Evolutionary conservation across 2,329 filamentous ascomycete species (phyloP), one percentile per base, ranked within the genome.

Genomic region (Calonectria pteridis): DNA sequence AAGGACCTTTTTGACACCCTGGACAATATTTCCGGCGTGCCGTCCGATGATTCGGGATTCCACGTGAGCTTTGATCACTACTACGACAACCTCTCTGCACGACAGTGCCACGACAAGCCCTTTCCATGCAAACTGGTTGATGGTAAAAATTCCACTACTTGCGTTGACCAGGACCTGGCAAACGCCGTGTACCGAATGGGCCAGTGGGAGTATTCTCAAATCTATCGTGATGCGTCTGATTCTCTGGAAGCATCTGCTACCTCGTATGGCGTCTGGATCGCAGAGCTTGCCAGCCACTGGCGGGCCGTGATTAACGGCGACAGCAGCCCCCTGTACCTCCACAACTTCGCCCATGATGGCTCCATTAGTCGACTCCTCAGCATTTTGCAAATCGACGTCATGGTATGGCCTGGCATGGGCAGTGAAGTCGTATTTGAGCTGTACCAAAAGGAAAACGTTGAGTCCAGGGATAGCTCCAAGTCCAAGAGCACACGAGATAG

Each of bases 331-430:
- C 81, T 88, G 2, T 96, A 95, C 81, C 84, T 91, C 53, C 94
- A 97, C 80, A 96, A 96, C 76, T 88, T 97, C 46, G 94, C 94
- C 3, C 94, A 97, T 79, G 95, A 97, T 78, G 95, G 94, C 0
- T 93, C 91, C 2, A 80, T 95, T 4, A 91, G 92, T 20, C 85
- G 91, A 3, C 78, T 96, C 7, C 85, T 96, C 28, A 90, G 90
- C 4, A 89, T 95, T 18, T 81, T 95, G 77, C 94, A 95, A 84
- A 73, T 76, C 1, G 92, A 94, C 23, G 83, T 87, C 64, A 96
- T 96, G 94, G 92, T 95, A 0, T 96, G 94, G 94, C 94, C 94
- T 0, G 94, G 94, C 0, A 95, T 96, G 94, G 94, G 94, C 0
- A 88, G 91, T 6, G 94, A 96, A 83, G 87, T 96, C 0, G 90